These are phyloP conservation scores for Coniferiporia weirii DNA, from an alignment of 1,284 basidiomycete genomes.

Conservation along the genomic window DNA sequence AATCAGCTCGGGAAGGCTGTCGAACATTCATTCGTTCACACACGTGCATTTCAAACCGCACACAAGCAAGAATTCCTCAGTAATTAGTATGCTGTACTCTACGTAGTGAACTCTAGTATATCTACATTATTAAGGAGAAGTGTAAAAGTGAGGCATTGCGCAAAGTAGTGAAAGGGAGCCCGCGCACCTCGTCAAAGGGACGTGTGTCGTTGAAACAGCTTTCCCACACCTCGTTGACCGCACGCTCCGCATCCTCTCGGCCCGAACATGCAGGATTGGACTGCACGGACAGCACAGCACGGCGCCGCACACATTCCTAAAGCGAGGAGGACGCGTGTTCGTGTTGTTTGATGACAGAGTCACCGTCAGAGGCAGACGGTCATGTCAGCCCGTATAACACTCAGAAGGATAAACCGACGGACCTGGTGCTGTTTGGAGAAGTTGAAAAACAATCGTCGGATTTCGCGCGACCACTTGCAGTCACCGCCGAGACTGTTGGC, in stretches of 20 bases:
- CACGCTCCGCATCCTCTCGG: conserved; percentile 73
- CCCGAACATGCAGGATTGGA: conserved; percentile 81
- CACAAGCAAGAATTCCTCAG: background rate
- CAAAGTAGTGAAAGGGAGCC: background rate
- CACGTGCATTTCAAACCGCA: no score
- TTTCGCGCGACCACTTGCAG: conserved; percentile 79
- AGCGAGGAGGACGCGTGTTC: background rate
- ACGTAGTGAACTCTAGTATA: conserved; percentile 11
- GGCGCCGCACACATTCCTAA: conserved; percentile 84
- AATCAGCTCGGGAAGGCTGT: background rate
- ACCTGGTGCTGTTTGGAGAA: conserved; percentile 96
- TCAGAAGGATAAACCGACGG: conserved; percentile 20
- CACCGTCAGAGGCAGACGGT: background rate
- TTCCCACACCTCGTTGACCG: conserved; percentile 95
- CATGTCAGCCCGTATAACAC: conserved; percentile 12
- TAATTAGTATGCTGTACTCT: background rate
- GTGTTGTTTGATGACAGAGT: background rate
- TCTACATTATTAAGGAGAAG: conserved; percentile 8
- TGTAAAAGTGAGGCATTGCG: background rate
- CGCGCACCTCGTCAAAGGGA: conserved; percentile 89
- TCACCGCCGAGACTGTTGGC: conserved; percentile 93
- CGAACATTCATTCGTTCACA: no score
- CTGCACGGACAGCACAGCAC: conserved; percentile 79
- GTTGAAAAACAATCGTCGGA: conserved; percentile 66
- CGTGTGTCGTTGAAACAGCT: conserved; percentile 94